Conservation (phyloP, 208 protist genomes). For the Trypanosoma mega region DNA sequence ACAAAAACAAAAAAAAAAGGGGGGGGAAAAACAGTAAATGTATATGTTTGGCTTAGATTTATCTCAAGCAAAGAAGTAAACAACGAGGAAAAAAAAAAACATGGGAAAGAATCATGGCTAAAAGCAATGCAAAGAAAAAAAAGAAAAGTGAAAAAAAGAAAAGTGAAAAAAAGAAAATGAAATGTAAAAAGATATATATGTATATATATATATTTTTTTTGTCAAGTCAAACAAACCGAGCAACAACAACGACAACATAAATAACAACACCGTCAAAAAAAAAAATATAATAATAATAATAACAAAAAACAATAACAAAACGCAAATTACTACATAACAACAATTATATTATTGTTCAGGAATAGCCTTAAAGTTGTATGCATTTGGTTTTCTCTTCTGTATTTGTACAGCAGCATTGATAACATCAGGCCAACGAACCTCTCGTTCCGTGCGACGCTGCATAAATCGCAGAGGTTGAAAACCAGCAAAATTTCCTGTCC, state of each 20-base stretch:
- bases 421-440: conserved; percentile 91
- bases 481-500: conserved; percentile 88
- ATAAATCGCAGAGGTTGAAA: conserved; percentile 90
- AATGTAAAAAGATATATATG: conserved; percentile 3
- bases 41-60: too few relatives aligned
- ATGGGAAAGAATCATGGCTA: too few relatives aligned
- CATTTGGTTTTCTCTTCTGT: conserved; percentile 79
- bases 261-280: too few relatives aligned
- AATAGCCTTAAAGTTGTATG: conserved; percentile 89
- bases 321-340: not conserved
- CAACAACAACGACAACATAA: too few relatives aligned
- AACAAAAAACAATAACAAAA: not conserved
- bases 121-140: too few relatives aligned
- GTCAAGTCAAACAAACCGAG: too few relatives aligned
- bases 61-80: too few relatives aligned
- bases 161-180: conserved; percentile 11
- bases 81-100: too few relatives aligned
- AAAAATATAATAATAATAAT: too few relatives aligned
- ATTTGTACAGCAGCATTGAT: conserved; percentile 88
- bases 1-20: conserved; percentile 12
- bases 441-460: conserved; percentile 88
- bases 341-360: conserved; percentile 61
- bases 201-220: conserved; percentile 13
- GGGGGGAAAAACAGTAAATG: conserved; percentile 7
- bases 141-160: not conserved